These are phyloP conservation scores for Lentinula aciculospora DNA, from an alignment of 768 basidiomycete species.

Conservation along the genomic window DNA sequence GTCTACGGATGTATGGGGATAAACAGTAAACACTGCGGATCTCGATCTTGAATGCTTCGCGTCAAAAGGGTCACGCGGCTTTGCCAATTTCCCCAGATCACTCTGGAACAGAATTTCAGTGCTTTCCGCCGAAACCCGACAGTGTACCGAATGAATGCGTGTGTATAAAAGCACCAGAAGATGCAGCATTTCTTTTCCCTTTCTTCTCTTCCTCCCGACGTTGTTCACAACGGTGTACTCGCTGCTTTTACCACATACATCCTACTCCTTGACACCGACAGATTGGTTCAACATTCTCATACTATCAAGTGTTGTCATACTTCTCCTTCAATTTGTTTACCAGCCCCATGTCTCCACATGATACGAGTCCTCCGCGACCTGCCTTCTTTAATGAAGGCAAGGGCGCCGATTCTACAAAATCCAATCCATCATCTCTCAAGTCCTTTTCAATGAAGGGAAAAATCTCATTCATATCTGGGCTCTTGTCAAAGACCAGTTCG, in stretches of 20 bases:
- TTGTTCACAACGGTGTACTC: background rate
- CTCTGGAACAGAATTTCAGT: background rate
- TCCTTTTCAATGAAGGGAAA: slow-evolving; percentile 19
- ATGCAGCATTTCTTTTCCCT: background rate
- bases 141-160: background rate
- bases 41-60: background rate
- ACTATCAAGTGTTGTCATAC: no score
- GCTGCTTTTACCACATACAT: background rate
- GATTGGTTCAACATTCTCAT: background rate
- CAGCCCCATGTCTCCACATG: background rate
- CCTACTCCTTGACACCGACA: background rate
- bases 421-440: slow-evolving; percentile 17
- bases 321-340: no score
- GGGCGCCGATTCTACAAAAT: slow-evolving; percentile 13
- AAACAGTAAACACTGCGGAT: background rate
- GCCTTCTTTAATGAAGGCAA: slow-evolving; percentile 17
- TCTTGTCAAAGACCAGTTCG: slow-evolving; percentile 14
- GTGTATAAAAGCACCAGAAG: background rate
- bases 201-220: background rate
- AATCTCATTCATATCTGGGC: slow-evolving; percentile 13
- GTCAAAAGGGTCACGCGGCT: background rate
- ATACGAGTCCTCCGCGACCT: slow-evolving; percentile 9
- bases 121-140: background rate
- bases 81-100: background rate
- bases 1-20: background rate